Evolutionary conservation across 106 monocot genomes (phyloP).

Genomic region (Vanilla planifolia): DNA sequence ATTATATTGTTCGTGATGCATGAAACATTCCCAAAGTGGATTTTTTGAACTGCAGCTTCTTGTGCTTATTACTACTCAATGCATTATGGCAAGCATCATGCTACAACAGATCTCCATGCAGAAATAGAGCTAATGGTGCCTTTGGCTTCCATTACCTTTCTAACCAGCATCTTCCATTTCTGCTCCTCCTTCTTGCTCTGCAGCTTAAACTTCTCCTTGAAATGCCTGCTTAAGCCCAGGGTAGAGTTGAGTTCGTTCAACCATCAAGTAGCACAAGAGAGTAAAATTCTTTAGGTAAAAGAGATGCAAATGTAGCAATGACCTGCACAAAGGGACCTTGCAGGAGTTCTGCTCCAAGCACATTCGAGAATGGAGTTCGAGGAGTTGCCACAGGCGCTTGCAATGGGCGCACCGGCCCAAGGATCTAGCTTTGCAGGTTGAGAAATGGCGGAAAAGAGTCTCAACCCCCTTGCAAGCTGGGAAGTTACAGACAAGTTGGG

Average conservation of each 20-base stretch:
- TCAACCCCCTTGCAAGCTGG: conserved; percentile 39
- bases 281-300: not conserved
- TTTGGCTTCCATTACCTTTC: conserved; percentile 19
- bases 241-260: not conserved
- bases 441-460: conserved; percentile 35
- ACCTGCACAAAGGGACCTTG: conserved; percentile 53
- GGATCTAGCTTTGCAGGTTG: conserved; percentile 21
- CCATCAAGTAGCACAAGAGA: not conserved
- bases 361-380: conserved; percentile 34
- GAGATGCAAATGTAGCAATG: not conserved
- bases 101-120: no score
- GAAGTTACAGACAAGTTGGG: conserved; percentile 19
- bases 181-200: conserved; percentile 31
- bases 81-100: no score
- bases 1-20: no score
- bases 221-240: conserved; percentile 10
- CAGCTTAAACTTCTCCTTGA: conserved; percentile 19
- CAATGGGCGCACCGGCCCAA: conserved; percentile 28
- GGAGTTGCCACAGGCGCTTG: conserved; percentile 51
- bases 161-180: conserved; percentile 41
- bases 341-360: conserved; percentile 19
- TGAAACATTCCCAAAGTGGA: no score
- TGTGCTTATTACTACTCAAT: no score
- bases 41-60: no score
- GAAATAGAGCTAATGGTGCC: no score